Conservation (phyloP, 2,329 filamentous ascomycete species). For the Neonectria coccinea region DNA sequence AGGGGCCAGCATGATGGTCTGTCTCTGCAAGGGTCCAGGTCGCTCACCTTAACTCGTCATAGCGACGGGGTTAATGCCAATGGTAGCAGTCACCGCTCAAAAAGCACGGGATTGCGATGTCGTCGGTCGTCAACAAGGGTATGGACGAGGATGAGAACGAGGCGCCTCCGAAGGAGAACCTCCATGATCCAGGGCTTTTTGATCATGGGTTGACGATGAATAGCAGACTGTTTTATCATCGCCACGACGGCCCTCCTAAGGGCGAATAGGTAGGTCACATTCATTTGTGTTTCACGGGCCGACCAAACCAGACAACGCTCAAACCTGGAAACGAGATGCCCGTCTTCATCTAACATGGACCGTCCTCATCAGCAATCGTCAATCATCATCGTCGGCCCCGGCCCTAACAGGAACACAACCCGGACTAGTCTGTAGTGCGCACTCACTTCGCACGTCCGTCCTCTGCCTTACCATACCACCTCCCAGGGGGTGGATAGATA, state of each 20-base stretch:
- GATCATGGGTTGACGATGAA: background rate
- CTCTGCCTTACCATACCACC: background rate
- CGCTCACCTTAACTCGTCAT: slow-evolving; percentile 30
- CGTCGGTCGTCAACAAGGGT: slow-evolving; percentile 4
- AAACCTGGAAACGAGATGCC: slow-evolving; percentile 14
- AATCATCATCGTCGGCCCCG: slow-evolving; percentile 6
- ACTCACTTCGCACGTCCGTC: no score
- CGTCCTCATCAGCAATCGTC: slow-evolving; percentile 8
- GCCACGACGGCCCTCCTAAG: background rate
- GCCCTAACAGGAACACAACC: slow-evolving; percentile 5
- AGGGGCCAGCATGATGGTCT: slow-evolving; percentile 34
- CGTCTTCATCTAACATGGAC: slow-evolving; percentile 2
- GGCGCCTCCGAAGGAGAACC: slow-evolving; percentile 3
- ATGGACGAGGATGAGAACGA: background rate
- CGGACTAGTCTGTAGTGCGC: background rate
- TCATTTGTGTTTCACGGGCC: slow-evolving; percentile 2
- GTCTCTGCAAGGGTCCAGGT: slow-evolving; percentile 36
- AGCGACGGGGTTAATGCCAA: slow-evolving; percentile 6
- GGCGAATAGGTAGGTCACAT: background rate
- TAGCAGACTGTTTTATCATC: background rate
- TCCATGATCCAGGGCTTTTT: background rate
- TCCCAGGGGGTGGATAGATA: background rate
- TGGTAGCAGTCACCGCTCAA: background rate
- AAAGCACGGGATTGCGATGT: slow-evolving; percentile 15
- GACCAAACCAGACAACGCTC: slow-evolving; percentile 6